Base-by-base conservation (phyloP, 139 green algal genomes). In the Chlorella vulgaris region DNA sequence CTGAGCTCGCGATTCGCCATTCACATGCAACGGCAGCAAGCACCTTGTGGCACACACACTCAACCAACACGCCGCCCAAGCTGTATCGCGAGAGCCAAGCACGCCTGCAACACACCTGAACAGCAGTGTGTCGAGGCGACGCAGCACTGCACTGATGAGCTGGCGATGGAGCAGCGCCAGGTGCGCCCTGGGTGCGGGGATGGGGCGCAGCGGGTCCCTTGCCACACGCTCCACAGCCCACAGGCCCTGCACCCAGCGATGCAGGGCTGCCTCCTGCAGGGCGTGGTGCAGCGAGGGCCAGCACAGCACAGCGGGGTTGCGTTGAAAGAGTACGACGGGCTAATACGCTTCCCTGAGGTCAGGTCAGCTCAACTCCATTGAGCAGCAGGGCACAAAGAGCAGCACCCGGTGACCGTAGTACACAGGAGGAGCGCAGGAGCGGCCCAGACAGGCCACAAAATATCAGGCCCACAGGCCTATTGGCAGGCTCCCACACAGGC, bases 201-300 rank as follows among this genome's bases (percentile, higher is more conserved):
- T 10, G 1, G 69, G 65, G 65, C 77, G 77, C 40, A 18, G 5
- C 13, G 43, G 33, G 19, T 65, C 29, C 38, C 29, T 43, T 22
- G 92, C 82, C 33, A 74, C 60, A 0, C 24, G 13, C 33, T 53
- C 47, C 58, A 88, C 82, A 24, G 73, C 84, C 40, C 90, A 83
- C 68, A 96, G 87, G 6, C 68, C 89, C 24, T 88, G 85, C 58
- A 94, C 89, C 92, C 92, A 96, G 33, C 88, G 80, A 35, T 70
- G 90, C 76, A 94, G 89, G 31, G 92, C 90, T 3, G 83, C 85
- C 76, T 95, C 92, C 85, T 94, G 86, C 33, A 58, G 51, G n/a
- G 69, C 26, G 38, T 55, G 39, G 3, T 31, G 36, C 19, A 47
- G 36, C 10, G 26, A 15, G n/a, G 2, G 1, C n/a, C n/a, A n/a